These are phyloP conservation scores for Exidia glandulosa DNA, from an alignment of 768 basidiomycete genomes.

Conservation along the genomic window DNA sequence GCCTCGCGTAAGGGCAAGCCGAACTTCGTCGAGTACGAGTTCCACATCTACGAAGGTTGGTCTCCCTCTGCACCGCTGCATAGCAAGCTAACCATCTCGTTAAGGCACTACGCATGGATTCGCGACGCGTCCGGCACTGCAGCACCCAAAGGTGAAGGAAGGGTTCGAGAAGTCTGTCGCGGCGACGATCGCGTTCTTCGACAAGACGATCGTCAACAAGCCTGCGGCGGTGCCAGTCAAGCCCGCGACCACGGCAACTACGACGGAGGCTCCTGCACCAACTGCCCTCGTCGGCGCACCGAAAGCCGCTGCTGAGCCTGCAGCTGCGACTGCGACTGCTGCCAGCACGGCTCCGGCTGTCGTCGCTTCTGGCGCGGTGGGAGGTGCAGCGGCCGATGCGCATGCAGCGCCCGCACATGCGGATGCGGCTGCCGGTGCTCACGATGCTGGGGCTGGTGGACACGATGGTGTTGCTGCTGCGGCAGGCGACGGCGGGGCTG, in stretches of 20 bases:
- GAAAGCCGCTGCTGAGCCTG: no score
- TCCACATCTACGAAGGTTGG: conserved; percentile 25
- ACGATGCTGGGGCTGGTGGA: no score
- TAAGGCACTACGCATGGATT: conserved; percentile 39
- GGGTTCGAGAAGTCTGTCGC: conserved; percentile 33
- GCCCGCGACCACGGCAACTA: neutral
- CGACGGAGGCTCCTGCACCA: neutral
- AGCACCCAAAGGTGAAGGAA: conserved; percentile 29
- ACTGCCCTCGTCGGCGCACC: neutral
- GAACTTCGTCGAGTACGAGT: conserved; percentile 23
- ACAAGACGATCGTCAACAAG: neutral
- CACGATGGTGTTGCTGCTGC: no score
- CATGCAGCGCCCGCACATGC: no score
- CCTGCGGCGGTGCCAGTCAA: neutral
- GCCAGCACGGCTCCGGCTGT: no score
- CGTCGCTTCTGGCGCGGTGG: no score
- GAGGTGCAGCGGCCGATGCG: no score
- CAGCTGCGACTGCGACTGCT: no score
- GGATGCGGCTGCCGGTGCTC: no score
- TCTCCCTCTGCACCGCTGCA: neutral
- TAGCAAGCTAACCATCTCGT: neutral
- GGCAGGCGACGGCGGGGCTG: no score
- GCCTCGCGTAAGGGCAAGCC: conserved; percentile 18
- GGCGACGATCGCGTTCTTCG: conserved; percentile 24
- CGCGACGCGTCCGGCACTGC: conserved; percentile 34